phyloP scores from a whole-genome alignment of 306 rosid genomes.

The Prosopis cineraria region DNA sequence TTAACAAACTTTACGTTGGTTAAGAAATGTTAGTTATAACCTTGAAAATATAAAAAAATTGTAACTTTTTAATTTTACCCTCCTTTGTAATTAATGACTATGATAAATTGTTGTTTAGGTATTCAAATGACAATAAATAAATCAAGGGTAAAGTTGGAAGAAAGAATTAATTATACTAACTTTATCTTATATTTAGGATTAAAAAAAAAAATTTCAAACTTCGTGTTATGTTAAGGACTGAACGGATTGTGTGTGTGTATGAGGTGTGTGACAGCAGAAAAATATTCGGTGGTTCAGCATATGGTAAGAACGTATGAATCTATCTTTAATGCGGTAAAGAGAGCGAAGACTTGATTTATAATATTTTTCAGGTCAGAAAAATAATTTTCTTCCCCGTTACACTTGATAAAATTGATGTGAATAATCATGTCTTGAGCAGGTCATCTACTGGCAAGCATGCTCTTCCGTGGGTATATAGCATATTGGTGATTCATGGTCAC shows the following conservation, averaged over 20 bases:
- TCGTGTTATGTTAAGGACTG: too few relatives aligned
- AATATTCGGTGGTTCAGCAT: not conserved
- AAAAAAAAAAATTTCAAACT: too few relatives aligned
- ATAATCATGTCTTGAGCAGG: slow-evolving; percentile 54
- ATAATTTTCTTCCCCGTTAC: slow-evolving; percentile 13
- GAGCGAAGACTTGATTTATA: slow-evolving; percentile 9
- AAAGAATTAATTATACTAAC: too few relatives aligned
- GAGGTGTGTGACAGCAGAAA: not conserved
- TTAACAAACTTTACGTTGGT: too few relatives aligned
- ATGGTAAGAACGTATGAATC: not conserved
- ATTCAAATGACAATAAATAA: too few relatives aligned
- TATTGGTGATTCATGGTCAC: slow-evolving; percentile 67
- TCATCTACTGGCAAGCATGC: slow-evolving; percentile 60
- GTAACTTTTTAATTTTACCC: too few relatives aligned
- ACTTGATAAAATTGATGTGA: slow-evolving; percentile 20
- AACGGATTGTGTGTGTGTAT: not conserved
- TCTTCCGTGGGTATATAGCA: slow-evolving; percentile 85
- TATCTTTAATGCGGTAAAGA: slow-evolving; percentile 7
- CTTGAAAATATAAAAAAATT: too few relatives aligned
- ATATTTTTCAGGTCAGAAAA: slow-evolving; percentile 7
- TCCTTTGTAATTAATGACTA: too few relatives aligned
- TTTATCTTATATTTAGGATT: too few relatives aligned
- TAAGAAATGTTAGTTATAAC: too few relatives aligned
- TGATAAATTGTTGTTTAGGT: too few relatives aligned
- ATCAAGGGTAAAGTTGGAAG: too few relatives aligned